phyloP scores from a whole-genome alignment of 202 grass and related monocot genomes.

The Musa balbisiana region DNA sequence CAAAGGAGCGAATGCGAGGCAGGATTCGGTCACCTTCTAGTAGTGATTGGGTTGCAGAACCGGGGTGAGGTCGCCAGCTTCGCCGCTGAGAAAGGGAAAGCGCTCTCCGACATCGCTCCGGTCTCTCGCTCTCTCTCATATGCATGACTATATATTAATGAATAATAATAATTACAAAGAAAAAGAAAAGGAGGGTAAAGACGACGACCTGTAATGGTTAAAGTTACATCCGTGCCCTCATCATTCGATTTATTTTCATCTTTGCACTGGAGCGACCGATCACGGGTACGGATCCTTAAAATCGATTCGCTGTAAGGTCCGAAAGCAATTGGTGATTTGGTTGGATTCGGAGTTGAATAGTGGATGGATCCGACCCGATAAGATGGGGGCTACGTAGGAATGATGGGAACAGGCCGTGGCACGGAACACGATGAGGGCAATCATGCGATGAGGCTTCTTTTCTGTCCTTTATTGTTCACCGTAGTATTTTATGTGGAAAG shows the following conservation, averaged over 20 bases:
- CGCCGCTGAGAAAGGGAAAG: conserved; percentile 38
- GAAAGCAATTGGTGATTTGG: no score
- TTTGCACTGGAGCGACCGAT: neutral
- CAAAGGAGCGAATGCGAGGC: neutral
- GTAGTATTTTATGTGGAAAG: conserved; percentile 12
- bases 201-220: neutral
- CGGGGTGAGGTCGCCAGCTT: conserved; percentile 52
- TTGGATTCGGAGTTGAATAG: no score
- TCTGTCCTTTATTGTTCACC: neutral
- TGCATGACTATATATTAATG: neutral
- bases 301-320: no score
- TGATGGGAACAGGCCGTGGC: conserved; percentile 18
- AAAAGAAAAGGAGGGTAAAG: neutral
- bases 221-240: neutral
- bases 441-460: conserved; percentile 22
- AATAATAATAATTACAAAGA: neutral
- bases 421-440: conserved; percentile 37
- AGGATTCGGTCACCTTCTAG: conserved; percentile 36
- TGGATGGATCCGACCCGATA: neutral
- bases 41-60: conserved; percentile 54
- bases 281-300: no score
- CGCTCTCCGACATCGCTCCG: conserved; percentile 50
- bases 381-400: neutral
- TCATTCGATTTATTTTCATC: neutral
- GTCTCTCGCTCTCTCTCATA: neutral